A percentile compares a stretch with the other conserved stretches of the same genome.
These are phyloP conservation scores for Talaromyces sp. DNA, from an alignment of 2,329 filamentous ascomycete genomes.

Conservation along the genomic window DNA sequence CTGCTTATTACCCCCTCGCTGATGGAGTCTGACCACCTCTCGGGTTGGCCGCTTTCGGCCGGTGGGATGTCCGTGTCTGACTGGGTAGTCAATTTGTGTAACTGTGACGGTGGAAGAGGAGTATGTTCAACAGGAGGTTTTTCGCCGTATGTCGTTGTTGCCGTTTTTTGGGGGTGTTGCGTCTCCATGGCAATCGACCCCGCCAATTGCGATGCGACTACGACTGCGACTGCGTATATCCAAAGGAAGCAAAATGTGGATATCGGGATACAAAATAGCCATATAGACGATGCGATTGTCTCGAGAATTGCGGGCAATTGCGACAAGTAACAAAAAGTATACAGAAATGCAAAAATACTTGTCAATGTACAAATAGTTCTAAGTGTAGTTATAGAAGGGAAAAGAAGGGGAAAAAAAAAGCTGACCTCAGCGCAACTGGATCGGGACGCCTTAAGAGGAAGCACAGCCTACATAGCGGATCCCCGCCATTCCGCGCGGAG, in stretches of 20 bases:
- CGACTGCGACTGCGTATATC: not conserved
- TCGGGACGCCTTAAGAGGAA: not conserved
- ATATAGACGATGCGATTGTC: not conserved
- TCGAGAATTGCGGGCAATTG: not conserved
- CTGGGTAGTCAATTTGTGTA: not conserved
- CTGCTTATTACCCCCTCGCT: not conserved
- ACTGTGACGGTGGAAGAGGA: not conserved
- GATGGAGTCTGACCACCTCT: not conserved
- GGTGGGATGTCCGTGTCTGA: not conserved
- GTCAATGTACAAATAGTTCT: not conserved
- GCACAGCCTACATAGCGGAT: constrained; percentile 14
- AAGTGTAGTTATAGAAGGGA: not conserved
- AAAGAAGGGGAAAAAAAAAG: not conserved
- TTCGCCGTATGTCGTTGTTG: not conserved
- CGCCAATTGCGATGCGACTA: not conserved
- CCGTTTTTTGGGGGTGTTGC: not conserved
- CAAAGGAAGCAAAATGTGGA: not conserved
- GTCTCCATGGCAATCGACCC: not conserved
- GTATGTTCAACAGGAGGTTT: not conserved
- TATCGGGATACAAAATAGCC: not conserved
- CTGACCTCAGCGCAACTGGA: not conserved
- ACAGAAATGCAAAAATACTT: not conserved
- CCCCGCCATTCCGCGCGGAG: constrained; percentile 13
- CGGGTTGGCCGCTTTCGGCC: not conserved
- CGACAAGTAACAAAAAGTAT: not conserved